Evolutionary conservation across 345 rosid genomes (phyloP).

Genomic region (Arabidopsis thaliana): TAIR10.1 NC_003075.7:15103001-15103500

Average conservation of each 20-base stretch:
- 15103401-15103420: conserved; percentile 70
- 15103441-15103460: conserved; percentile 51
- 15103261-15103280: conserved; percentile 26
- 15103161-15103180: conserved; percentile 35
- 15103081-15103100: conserved; percentile 34
- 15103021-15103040: conserved; percentile 34
- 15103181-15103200: conserved; percentile 42
- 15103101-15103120: conserved; percentile 35
- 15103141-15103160: conserved; percentile 30
- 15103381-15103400: conserved; percentile 26
- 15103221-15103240: conserved; percentile 11
- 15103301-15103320: conserved; percentile 41
- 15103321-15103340: conserved; percentile 34
- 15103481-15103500: conserved; percentile 87
- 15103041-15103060: conserved; percentile 44
- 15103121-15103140: conserved; percentile 39
- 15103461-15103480: conserved; percentile 69
- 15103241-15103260: conserved; percentile 41
- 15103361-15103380: neutral
- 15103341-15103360: conserved; percentile 28
- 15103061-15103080: neutral
- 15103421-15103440: conserved; percentile 59
- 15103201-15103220: conserved; percentile 21
- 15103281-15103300: conserved; percentile 44
- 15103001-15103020: conserved; percentile 44